These are phyloP conservation scores for Pulveroboletus sp. DNA, from an alignment of 768 basidiomycete genomes.

Conservation along the genomic window DNA sequence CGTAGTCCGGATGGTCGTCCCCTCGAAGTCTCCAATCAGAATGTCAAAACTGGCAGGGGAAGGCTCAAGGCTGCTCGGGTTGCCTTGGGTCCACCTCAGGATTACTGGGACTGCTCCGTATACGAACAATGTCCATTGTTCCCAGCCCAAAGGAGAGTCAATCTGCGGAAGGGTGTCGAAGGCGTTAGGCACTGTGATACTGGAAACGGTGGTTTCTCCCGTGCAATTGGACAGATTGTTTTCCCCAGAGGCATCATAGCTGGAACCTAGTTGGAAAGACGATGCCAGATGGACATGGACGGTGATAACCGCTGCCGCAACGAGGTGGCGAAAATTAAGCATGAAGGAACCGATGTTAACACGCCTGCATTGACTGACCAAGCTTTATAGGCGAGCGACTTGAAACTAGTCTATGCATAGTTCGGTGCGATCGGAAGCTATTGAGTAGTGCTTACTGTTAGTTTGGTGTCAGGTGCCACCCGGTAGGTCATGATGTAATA, in stretches of 20 bases:
- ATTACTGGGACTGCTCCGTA: constrained; percentile 11
- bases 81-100: constrained; percentile 13
- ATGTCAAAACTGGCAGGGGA: constrained; percentile 7
- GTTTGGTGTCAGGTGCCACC: too few relatives aligned
- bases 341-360: background rate
- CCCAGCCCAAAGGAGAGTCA: constrained; percentile 5
- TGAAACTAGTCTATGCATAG: too few relatives aligned
- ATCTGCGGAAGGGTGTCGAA: constrained; percentile 18
- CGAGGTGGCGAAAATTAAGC: background rate
- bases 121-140: constrained; percentile 14
- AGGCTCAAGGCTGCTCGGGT: constrained; percentile 1
- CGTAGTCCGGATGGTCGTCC: constrained; percentile 3
- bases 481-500: too few relatives aligned
- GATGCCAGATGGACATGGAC: background rate
- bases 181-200: constrained; percentile 11
- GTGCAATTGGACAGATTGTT: constrained; percentile 18
- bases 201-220: constrained; percentile 8
- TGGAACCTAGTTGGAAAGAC: constrained; percentile 8
- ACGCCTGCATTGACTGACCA: too few relatives aligned
- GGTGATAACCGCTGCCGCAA: background rate
- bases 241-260: constrained; percentile 9
- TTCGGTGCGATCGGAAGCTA: too few relatives aligned
- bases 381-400: too few relatives aligned
- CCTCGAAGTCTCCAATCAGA: constrained; percentile 5
- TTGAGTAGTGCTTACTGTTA: too few relatives aligned